Evolutionary conservation across 2,329 filamentous ascomycete species (phyloP).

Genomic region (Diaporthe destruens): DNA sequence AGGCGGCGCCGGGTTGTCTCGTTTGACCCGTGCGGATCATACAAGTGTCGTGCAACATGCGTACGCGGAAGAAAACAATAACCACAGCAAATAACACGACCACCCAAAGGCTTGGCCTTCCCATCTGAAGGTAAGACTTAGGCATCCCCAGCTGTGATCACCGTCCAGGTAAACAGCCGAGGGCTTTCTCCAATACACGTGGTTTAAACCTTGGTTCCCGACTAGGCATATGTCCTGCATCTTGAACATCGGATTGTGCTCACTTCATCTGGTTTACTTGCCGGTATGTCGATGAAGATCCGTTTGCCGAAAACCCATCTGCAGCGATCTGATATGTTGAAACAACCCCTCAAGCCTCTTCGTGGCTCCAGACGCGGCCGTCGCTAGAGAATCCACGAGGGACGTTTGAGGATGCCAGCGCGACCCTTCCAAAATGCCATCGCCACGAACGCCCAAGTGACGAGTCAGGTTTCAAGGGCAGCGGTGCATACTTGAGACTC

Average conservation of each 20-base stretch:
- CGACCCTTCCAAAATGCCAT: conserved; percentile 41
- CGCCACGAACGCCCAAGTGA: conserved; percentile 6
- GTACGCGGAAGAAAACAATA: conserved; percentile 18
- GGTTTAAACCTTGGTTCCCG: conserved; percentile 24
- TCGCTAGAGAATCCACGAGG: conserved; percentile 46
- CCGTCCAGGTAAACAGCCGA: conserved; percentile 17
- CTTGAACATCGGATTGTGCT: conserved; percentile 6
- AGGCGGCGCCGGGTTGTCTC: conserved; percentile 19
- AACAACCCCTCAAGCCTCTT: conserved; percentile 52
- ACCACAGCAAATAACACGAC: not conserved
- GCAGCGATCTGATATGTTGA: conserved; percentile 47
- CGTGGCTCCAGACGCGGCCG: conserved; percentile 49
- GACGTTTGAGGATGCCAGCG: conserved; percentile 46
- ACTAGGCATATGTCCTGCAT: conserved; percentile 13
- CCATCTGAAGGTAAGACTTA: not conserved
- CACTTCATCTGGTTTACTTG: conserved; percentile 18
- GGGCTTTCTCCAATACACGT: conserved; percentile 11
- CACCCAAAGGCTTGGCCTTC: conserved; percentile 1
- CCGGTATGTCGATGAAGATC: conserved; percentile 7
- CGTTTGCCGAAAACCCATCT: conserved; percentile 25
- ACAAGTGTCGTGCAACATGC: conserved; percentile 43
- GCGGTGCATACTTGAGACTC: conserved; percentile 3
- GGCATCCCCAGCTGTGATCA: conserved; percentile 10
- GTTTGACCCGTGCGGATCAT: conserved; percentile 47
- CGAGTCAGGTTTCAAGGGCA: conserved; percentile 27